phyloP scores from a whole-genome alignment of 495 filamentous ascomycete genomes.

The Trypethelium eluteriae region DNA sequence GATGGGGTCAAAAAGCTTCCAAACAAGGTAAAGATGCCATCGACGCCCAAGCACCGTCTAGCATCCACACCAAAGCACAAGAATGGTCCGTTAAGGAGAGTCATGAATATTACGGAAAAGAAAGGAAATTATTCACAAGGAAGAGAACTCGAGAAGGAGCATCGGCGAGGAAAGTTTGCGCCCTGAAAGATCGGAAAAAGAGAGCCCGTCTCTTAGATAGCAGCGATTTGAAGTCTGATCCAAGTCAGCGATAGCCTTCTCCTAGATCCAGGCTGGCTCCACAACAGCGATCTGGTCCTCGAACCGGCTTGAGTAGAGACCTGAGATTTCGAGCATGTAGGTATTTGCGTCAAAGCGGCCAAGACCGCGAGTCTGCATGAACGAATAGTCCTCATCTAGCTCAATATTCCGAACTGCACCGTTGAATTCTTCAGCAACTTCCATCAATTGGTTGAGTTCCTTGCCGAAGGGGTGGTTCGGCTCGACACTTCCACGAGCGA shows the following conservation, averaged over 20 bases:
- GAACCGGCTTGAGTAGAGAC: constrained; percentile 43
- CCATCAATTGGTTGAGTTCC: constrained; percentile 67
- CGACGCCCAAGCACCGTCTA: not conserved
- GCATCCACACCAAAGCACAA: not conserved
- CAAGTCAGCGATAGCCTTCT: not conserved
- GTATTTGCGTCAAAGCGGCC: constrained; percentile 70
- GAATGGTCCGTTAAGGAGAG: constrained; percentile 7
- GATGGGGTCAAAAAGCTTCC: too few species aligned
- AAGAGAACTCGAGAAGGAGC: not conserved
- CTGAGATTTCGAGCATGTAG: constrained; percentile 74
- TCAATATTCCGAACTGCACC: constrained; percentile 39
- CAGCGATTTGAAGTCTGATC: not conserved
- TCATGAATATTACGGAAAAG: not conserved
- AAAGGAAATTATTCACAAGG: not conserved
- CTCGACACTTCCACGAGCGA: constrained; percentile 42
- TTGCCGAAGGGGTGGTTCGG: constrained; percentile 52
- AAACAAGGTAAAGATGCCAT: constrained; percentile 2
- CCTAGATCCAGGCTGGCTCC: constrained; percentile 6
- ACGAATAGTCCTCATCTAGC: constrained; percentile 47
- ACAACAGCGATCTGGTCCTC: constrained; percentile 13
- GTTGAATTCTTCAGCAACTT: constrained; percentile 82
- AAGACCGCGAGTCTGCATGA: constrained; percentile 59
- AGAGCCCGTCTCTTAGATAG: constrained; percentile 4
- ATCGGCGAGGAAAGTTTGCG: not conserved
- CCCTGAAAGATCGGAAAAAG: constrained; percentile 6